A percentile compares a stretch with the other conserved stretches of the same genome.
These are phyloP conservation scores for Neurospora sp. DNA, from an alignment of 495 filamentous ascomycete genomes.

Conservation along the genomic window DNA sequence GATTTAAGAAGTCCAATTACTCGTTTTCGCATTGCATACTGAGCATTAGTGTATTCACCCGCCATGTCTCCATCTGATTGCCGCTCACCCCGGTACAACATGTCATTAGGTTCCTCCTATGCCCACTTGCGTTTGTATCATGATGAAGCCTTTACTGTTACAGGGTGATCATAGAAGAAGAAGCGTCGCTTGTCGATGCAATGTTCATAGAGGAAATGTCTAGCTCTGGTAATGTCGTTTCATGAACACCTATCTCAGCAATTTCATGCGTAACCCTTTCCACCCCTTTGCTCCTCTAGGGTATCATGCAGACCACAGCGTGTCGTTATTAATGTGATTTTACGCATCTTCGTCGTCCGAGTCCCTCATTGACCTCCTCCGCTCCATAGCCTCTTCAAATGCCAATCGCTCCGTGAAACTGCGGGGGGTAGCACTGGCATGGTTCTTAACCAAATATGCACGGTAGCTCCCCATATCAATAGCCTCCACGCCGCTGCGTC, in stretches of 20 bases:
- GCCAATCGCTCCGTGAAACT: conserved; percentile 36
- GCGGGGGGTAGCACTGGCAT: conserved; percentile 21
- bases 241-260: not conserved
- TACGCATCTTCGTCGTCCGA: not conserved
- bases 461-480: conserved; percentile 30
- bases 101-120: not conserved
- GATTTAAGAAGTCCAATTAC: not conserved
- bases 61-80: not conserved
- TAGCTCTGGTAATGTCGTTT: not conserved
- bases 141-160: not conserved
- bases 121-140: not conserved
- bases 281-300: not conserved
- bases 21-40: not conserved
- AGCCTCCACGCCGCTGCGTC: conserved; percentile 28
- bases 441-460: conserved; percentile 7
- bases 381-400: conserved; percentile 31
- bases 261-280: not conserved
- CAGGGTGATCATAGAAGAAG: not conserved
- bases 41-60: not conserved
- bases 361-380: conserved; percentile 5
- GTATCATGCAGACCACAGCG: not conserved
- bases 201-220: not conserved
- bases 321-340: not conserved
- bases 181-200: not conserved
- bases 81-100: not conserved